Conservation (phyloP, 306 rosid species). For the Citrullus colocynthis region DNA sequence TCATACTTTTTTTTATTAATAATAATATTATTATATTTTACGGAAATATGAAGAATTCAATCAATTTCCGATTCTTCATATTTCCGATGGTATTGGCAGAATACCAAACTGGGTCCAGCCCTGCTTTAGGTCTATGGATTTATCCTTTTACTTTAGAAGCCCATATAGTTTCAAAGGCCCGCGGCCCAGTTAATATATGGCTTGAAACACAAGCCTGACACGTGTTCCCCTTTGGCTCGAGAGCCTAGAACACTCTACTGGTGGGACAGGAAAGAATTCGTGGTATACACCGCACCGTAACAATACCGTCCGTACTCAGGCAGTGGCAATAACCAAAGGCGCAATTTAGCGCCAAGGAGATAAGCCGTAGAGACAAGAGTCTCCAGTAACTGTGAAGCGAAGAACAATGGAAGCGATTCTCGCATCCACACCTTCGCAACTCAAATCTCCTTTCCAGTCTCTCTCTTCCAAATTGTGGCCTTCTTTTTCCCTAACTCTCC, state of each 20-base stretch:
- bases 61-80: too few species aligned
- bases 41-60: background rate
- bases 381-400: slow-evolving; percentile 3
- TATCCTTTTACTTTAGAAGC: background rate
- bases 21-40: too few species aligned
- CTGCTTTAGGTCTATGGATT: background rate
- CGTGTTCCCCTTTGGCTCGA: background rate
- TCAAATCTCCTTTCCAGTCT: slow-evolving; percentile 13
- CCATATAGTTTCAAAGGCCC: background rate
- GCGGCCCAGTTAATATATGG: background rate
- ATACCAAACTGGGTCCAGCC: background rate
- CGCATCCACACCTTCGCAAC: slow-evolving; percentile 37
- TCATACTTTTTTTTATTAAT: too few species aligned
- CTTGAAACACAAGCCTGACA: background rate
- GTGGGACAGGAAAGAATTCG: background rate
- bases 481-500: slow-evolving; percentile 17
- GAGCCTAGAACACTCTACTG: background rate
- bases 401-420: slow-evolving; percentile 27
- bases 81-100: background rate
- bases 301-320: background rate
- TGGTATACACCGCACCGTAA: background rate
- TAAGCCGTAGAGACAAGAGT: slow-evolving; percentile 14
- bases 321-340: background rate
- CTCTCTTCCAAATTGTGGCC: slow-evolving; percentile 9
- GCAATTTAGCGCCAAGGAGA: slow-evolving; percentile 15